A percentile compares a stretch with the other conserved stretches of the same genome.
Conservation (phyloP, 2,329 filamentous ascomycete species). For the Cladophialophora yegresii region DNA sequence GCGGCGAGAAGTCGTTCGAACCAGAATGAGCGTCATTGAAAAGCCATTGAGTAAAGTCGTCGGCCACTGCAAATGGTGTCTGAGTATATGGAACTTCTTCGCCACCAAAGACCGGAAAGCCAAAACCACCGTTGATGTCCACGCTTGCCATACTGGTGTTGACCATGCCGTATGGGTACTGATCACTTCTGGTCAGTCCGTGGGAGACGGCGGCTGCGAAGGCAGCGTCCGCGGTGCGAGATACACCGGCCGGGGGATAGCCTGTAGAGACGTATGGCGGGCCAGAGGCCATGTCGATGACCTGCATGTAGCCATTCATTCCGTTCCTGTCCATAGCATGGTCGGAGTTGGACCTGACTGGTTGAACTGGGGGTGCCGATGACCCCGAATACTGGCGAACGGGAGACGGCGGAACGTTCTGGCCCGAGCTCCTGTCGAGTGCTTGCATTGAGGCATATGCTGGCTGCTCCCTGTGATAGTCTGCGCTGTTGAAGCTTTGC, state of each 20-base stretch:
- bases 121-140: slow-evolving; percentile 45
- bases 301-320: slow-evolving; percentile 27
- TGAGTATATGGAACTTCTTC: slow-evolving; percentile 71
- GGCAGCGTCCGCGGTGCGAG: slow-evolving; percentile 37
- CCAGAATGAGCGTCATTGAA: slow-evolving; percentile 68
- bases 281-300: slow-evolving; percentile 21
- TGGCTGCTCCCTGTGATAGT: slow-evolving; percentile 14
- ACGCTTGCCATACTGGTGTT: slow-evolving; percentile 37
- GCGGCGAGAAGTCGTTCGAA: slow-evolving; percentile 51
- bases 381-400: slow-evolving; percentile 31
- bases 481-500: slow-evolving; percentile 34
- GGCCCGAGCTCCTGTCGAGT: slow-evolving; percentile 14
- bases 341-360: slow-evolving; percentile 29
- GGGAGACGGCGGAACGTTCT: slow-evolving; percentile 29
- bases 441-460: slow-evolving; percentile 19
- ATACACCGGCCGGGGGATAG: slow-evolving; percentile 25
- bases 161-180: slow-evolving; percentile 31
- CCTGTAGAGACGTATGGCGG: slow-evolving; percentile 22
- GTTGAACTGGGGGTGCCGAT: slow-evolving; percentile 27
- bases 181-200: slow-evolving; percentile 35
- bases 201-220: slow-evolving; percentile 38
- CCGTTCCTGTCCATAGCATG: slow-evolving; percentile 17
- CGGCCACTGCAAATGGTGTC: slow-evolving; percentile 82
- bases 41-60: slow-evolving; percentile 82
- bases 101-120: slow-evolving; percentile 83